A percentile compares a stretch with the other conserved stretches of the same genome.
These are phyloP conservation scores for Hemisphaericaspora xylanilytica DNA, from an alignment of 1,139 yeast genomes.

Conservation along the genomic window DNA sequence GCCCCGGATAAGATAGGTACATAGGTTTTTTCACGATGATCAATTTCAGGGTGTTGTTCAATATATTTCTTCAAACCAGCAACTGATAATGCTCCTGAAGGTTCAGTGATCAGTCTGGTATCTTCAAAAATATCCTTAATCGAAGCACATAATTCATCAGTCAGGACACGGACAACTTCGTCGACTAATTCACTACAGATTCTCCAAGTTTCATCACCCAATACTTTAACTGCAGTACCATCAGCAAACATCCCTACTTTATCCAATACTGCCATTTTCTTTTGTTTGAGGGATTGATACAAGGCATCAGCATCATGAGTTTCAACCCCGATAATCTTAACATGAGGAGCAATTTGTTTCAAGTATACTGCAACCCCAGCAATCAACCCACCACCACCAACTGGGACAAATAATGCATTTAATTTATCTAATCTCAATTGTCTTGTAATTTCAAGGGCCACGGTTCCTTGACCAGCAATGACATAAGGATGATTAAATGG, in stretches of 20 bases:
- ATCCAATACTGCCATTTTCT: slow-evolving; percentile 54
- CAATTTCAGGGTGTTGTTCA: slow-evolving; percentile 59
- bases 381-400: slow-evolving; percentile 96
- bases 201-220: slow-evolving; percentile 91
- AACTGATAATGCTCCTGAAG: slow-evolving; percentile 93
- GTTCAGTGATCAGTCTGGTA: slow-evolving; percentile 91
- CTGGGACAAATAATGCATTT: slow-evolving; percentile 85
- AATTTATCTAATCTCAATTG: slow-evolving; percentile 78
- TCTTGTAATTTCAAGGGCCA: slow-evolving; percentile 87
- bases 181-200: slow-evolving; percentile 77
- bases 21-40: slow-evolving; percentile 70
- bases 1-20: slow-evolving; percentile 93
- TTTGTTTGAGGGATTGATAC: slow-evolving; percentile 62
- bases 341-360: slow-evolving; percentile 96
- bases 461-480: slow-evolving; percentile 99
- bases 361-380: slow-evolving; percentile 89
- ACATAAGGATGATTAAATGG: slow-evolving; percentile 98
- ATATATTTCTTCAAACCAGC: slow-evolving; percentile 92
- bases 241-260: slow-evolving; percentile 98
- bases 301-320: slow-evolving; percentile 93
- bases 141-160: slow-evolving; percentile 97
- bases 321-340: slow-evolving; percentile 92
- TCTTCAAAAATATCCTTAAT: slow-evolving; percentile 95
- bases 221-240: slow-evolving; percentile 93
- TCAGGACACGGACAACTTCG: slow-evolving; percentile 80